phyloP scores from a whole-genome alignment of 2,329 filamentous ascomycete species.

The Rosellinia necatrix region DNA sequence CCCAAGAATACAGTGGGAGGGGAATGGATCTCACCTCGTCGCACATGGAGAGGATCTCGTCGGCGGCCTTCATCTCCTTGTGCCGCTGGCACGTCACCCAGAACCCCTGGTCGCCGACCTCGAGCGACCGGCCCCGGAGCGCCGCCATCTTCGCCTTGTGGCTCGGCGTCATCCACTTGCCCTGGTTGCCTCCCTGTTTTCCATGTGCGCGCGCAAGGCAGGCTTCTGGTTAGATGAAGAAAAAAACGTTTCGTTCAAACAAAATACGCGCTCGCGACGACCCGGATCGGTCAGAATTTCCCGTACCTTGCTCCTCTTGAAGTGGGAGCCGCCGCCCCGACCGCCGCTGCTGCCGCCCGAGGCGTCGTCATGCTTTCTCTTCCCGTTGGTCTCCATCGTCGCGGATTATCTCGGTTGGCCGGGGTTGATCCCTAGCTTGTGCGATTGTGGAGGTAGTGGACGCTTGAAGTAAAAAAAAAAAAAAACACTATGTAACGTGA shows the following conservation, averaged over 20 bases:
- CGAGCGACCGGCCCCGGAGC: slow-evolving; percentile 50
- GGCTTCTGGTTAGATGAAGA: too few species aligned
- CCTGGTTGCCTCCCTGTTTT: slow-evolving; percentile 57
- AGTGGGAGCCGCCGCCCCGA: too few species aligned
- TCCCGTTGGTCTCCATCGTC: slow-evolving; percentile 41
- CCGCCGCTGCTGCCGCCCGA: slow-evolving; percentile 31
- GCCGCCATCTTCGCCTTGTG: slow-evolving; percentile 55
- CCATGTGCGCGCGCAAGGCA: too few species aligned
- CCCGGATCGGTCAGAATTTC: neutral
- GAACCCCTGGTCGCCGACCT: slow-evolving; percentile 73
- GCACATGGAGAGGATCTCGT: slow-evolving; percentile 69
- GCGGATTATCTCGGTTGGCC: neutral
- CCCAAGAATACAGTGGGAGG: neutral
- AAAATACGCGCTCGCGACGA: too few species aligned
- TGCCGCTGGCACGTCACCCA: slow-evolving; percentile 78
- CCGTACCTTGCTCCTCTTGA: slow-evolving; percentile 46
- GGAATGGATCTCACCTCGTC: slow-evolving; percentile 57
- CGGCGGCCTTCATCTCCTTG: slow-evolving; percentile 71
- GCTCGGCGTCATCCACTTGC: slow-evolving; percentile 66
- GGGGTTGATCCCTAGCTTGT: neutral
- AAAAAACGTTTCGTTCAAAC: too few species aligned
- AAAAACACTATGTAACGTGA: neutral
- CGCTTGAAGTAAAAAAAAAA: too few species aligned
- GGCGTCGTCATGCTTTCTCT: slow-evolving; percentile 43
- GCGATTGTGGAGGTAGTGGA: neutral